phyloP scores from a whole-genome alignment of 306 rosid species.

The Vigna hirtella region DNA sequence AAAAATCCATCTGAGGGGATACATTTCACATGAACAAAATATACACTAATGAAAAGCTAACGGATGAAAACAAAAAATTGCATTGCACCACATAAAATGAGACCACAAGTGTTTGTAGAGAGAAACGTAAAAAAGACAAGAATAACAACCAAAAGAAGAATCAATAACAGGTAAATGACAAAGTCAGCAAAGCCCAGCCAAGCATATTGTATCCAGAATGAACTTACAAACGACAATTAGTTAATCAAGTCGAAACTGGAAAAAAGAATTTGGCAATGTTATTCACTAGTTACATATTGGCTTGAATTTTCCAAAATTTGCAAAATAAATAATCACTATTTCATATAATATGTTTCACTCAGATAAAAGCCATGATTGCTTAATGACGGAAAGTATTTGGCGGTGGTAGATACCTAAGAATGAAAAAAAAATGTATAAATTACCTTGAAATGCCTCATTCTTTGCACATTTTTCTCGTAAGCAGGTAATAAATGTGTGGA shows the following conservation, averaged over 20 bases:
- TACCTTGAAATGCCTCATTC: slow-evolving; percentile 86
- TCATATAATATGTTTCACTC: slow-evolving; percentile 9
- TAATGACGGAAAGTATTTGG: slow-evolving; percentile 6
- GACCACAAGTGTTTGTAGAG: not conserved
- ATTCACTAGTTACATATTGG: slow-evolving; percentile 6
- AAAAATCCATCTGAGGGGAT: not conserved
- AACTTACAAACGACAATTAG: not conserved
- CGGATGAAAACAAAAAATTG: not conserved
- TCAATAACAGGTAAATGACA: not conserved
- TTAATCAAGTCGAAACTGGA: not conserved
- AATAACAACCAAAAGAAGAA: not conserved
- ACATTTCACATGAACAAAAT: not conserved
- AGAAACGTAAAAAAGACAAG: not conserved
- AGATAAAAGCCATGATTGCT: slow-evolving; percentile 32
- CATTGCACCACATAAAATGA: not conserved
- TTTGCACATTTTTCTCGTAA: slow-evolving; percentile 81
- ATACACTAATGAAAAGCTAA: not conserved
- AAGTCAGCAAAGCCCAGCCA: not conserved
- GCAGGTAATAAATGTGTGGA: slow-evolving; percentile 65
- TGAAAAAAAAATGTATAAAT: not conserved
- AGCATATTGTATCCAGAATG: not conserved
- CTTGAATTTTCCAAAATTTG: not conserved
- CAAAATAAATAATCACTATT: not conserved
- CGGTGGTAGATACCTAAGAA: not conserved
- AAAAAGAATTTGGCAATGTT: slow-evolving; percentile 2